phyloP scores from a whole-genome alignment of 495 filamentous ascomycete species.

The Xylaria grammica region DNA sequence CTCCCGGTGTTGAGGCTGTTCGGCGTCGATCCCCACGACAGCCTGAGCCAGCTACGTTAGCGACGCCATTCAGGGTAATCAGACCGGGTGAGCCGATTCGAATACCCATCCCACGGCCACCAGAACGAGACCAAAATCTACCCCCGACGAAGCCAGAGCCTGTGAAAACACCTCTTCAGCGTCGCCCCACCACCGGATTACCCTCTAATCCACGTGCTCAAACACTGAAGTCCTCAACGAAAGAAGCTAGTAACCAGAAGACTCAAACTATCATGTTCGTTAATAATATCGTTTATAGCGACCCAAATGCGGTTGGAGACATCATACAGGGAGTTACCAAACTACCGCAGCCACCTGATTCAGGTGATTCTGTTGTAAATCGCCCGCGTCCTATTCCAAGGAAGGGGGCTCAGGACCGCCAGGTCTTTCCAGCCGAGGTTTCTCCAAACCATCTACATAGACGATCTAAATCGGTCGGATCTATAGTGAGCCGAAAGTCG shows the following conservation, averaged over 20 bases:
- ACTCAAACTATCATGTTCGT: conserved; percentile 58
- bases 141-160: conserved; percentile 37
- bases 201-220: conserved; percentile 56
- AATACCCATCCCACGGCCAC: conserved; percentile 37
- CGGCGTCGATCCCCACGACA: conserved; percentile 26
- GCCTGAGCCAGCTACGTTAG: background rate
- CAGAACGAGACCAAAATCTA: conserved; percentile 19
- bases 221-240: conserved; percentile 38
- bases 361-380: conserved; percentile 49
- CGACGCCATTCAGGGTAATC: conserved; percentile 26
- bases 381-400: conserved; percentile 58
- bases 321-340: conserved; percentile 50
- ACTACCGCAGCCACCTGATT: conserved; percentile 31
- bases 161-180: conserved; percentile 48
- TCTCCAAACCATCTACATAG: conserved; percentile 41
- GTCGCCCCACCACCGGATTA: conserved; percentile 53
- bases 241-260: conserved; percentile 36
- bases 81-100: conserved; percentile 36
- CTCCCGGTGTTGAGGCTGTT: conserved; percentile 45
- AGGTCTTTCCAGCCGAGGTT: conserved; percentile 48
- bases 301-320: conserved; percentile 49
- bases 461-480: conserved; percentile 52
- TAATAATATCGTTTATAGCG: conserved; percentile 57
- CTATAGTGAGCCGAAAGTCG: conserved; percentile 47
- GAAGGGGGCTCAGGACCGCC: conserved; percentile 44